phyloP scores from a whole-genome alignment of 2,329 filamentous ascomycete species.

The Verticillium albo-atrum region DNA sequence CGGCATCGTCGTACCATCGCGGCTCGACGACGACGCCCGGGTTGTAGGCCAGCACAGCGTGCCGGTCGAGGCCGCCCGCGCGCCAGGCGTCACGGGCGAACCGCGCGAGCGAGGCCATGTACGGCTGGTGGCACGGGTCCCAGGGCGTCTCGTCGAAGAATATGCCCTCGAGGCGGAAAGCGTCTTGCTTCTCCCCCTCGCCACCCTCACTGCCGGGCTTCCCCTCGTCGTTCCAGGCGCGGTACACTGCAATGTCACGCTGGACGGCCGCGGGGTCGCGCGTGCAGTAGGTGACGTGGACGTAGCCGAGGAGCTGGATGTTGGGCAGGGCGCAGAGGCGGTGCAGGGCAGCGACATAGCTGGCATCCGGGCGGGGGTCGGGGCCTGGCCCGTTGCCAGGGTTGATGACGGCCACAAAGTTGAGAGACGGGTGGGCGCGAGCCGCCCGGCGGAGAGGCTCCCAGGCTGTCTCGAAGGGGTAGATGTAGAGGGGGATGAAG shows the following conservation, averaged over 20 bases:
- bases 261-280: slow-evolving; percentile 13
- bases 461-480: slow-evolving; percentile 22
- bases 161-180: slow-evolving; percentile 38
- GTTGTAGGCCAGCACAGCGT: slow-evolving; percentile 32
- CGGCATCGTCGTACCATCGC: slow-evolving; percentile 32
- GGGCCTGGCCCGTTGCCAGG: slow-evolving; percentile 24
- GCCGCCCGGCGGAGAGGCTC: slow-evolving; percentile 20
- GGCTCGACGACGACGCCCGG: slow-evolving; percentile 36
- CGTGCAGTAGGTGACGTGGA: slow-evolving; percentile 23
- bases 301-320: slow-evolving; percentile 23
- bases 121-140: slow-evolving; percentile 12
- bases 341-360: slow-evolving; percentile 19
- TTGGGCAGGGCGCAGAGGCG: slow-evolving; percentile 17
- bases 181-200: slow-evolving; percentile 6
- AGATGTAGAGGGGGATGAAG: slow-evolving; percentile 27
- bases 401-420: slow-evolving; percentile 25
- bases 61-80: background rate
- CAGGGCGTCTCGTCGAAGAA: slow-evolving; percentile 44
- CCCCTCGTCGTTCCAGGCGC: slow-evolving; percentile 33
- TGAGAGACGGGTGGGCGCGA: slow-evolving; percentile 13
- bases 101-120: slow-evolving; percentile 16
- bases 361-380: slow-evolving; percentile 18
- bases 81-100: slow-evolving; percentile 17
- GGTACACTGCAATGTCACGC: slow-evolving; percentile 38
- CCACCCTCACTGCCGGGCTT: no score